Conservation (phyloP, 495 filamentous ascomycete species). For the Pseudoneurospora amorphoporcata region DNA sequence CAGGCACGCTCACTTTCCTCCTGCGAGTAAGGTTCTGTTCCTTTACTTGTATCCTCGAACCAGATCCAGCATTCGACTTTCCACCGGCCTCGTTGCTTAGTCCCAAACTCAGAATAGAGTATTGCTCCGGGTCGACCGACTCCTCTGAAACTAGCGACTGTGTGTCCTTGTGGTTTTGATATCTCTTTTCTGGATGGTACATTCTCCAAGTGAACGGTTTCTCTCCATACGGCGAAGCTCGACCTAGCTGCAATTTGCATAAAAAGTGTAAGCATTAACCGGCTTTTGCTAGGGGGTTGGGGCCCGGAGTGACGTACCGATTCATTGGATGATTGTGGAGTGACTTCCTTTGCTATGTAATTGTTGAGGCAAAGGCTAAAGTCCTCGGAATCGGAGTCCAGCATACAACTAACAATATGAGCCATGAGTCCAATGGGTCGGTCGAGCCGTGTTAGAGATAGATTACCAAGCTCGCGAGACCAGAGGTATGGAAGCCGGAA, state of each 20-base stretch:
- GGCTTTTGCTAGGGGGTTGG: conserved; percentile 3
- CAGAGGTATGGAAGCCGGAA: conserved; percentile 6
- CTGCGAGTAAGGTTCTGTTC: conserved; percentile 43
- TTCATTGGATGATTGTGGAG: conserved; percentile 32
- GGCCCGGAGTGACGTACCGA: conserved; percentile 29
- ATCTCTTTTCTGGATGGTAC: conserved; percentile 42
- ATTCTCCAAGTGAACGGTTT: conserved; percentile 43
- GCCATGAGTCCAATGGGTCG: conserved; percentile 29
- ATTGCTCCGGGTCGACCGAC: conserved; percentile 41
- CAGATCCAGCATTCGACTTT: conserved; percentile 27
- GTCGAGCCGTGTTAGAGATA: conserved; percentile 22
- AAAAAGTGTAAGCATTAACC: conserved; percentile 19
- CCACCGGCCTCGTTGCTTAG: conserved; percentile 33
- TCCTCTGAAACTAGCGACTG: conserved; percentile 29
- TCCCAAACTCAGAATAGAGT: conserved; percentile 35
- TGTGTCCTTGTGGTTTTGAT: conserved; percentile 40
- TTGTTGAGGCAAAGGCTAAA: conserved; percentile 27
- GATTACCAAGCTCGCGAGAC: conserved; percentile 18
- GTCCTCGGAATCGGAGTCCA: conserved; percentile 27
- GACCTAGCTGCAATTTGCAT: conserved; percentile 17
- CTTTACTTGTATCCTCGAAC: conserved; percentile 39
- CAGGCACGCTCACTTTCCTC: conserved; percentile 53
- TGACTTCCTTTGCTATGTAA: conserved; percentile 37
- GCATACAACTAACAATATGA: conserved; percentile 39
- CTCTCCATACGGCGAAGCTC: conserved; percentile 26